phyloP scores from a whole-genome alignment of 139 green algal species.

The Coelastrella sp. region DNA sequence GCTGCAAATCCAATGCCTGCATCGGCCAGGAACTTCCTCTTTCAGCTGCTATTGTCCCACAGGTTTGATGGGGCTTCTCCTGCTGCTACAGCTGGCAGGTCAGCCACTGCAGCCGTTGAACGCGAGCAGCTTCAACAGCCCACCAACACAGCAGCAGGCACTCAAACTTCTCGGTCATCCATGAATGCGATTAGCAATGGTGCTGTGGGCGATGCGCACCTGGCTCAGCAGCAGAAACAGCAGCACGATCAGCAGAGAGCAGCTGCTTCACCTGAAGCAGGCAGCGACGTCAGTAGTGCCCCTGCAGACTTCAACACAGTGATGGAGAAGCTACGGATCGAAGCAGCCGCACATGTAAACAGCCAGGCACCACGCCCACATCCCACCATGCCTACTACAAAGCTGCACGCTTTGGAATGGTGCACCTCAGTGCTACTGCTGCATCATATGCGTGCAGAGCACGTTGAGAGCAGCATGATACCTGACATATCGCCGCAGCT shows the following conservation, averaged over 20 bases:
- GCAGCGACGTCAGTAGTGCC: neutral
- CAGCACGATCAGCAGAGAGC: neutral
- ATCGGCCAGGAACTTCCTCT: neutral
- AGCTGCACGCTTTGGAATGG: neutral
- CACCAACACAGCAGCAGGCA: no score
- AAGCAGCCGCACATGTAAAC: no score
- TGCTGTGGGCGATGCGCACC: neutral
- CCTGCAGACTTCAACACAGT: neutral
- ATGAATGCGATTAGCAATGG: no score
- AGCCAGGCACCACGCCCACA: no score
- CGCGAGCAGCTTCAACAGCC: no score
- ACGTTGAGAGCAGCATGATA: conserved; percentile 23
- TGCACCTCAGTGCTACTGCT: conserved; percentile 34
- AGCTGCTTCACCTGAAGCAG: neutral
- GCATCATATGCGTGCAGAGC: neutral
- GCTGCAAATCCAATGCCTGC: neutral
- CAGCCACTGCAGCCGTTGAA: no score
- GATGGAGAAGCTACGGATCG: neutral
- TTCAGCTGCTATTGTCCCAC: no score
- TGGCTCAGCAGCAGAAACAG: neutral
- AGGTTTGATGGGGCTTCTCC: no score
- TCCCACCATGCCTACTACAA: neutral
- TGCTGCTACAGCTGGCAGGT: no score
- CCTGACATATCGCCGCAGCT: neutral
- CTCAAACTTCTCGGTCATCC: no score